Percentiles rank a stretch among this genome's conserved stretches.
Evolutionary conservation across 345 rosid genomes (phyloP).

Genomic region (Punica granatum): DNA sequence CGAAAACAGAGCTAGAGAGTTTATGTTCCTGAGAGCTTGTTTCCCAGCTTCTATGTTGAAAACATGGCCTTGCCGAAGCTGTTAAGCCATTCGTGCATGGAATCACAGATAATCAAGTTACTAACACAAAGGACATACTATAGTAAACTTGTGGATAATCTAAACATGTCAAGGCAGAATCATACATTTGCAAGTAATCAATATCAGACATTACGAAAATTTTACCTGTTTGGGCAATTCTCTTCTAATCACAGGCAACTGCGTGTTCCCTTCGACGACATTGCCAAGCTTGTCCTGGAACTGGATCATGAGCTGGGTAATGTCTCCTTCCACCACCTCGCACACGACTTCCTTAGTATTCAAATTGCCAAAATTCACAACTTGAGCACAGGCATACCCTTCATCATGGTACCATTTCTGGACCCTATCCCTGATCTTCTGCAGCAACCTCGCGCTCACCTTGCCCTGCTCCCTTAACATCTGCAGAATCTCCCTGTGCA

Average conservation of each 20-base stretch:
- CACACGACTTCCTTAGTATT: conserved; percentile 93
- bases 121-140: conserved; percentile 1
- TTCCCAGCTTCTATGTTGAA: conserved; percentile 95
- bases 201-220: background rate
- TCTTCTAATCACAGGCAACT: conserved; percentile 64
- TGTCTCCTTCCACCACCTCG: conserved; percentile 97
- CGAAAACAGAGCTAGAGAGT: conserved; percentile 72
- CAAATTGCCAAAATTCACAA: conserved; percentile 93
- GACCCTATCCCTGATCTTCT: conserved; percentile 87
- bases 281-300: conserved; percentile 94
- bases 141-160: background rate
- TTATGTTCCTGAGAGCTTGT: conserved; percentile 84
- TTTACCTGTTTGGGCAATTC: conserved; percentile 80
- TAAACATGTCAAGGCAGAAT: conserved; percentile 3
- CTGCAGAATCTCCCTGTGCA: conserved; percentile 58
- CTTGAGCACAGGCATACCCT: conserved; percentile 96
- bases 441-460: conserved; percentile 86
- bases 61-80: conserved; percentile 81
- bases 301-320: conserved; percentile 73
- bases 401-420: conserved; percentile 97
- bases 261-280: conserved; percentile 90
- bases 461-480: conserved; percentile 73
- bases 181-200: background rate
- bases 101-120: background rate
- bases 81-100: conserved; percentile 19